Percentiles rank a stretch among this genome's conserved stretches.
Conservation (phyloP, 2,329 filamentous ascomycete genomes). For the Alternaria novae-zelandiae region DNA sequence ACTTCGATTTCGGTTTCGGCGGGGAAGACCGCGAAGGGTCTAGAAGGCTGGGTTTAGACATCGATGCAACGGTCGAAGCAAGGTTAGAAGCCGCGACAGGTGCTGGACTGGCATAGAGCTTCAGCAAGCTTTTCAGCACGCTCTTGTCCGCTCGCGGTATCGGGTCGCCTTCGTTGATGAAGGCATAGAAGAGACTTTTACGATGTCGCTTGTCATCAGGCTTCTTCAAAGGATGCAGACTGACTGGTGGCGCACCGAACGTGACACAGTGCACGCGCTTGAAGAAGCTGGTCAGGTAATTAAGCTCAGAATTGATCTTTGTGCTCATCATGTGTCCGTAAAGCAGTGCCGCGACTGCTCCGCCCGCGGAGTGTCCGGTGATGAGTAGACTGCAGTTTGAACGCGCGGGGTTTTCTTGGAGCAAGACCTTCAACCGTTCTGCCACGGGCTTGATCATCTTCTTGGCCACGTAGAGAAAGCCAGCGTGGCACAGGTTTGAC, state of each 20-base stretch:
- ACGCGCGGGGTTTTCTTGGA: constrained; percentile 74
- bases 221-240: constrained; percentile 70
- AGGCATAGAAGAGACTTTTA: constrained; percentile 78
- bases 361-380: constrained; percentile 86
- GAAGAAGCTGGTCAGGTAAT: constrained; percentile 71
- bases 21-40: constrained; percentile 6
- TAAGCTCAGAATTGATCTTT: constrained; percentile 71
- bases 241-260: constrained; percentile 83
- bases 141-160: constrained; percentile 77
- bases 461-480: constrained; percentile 77
- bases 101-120: constrained; percentile 69
- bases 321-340: constrained; percentile 80
- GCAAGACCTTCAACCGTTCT: constrained; percentile 69
- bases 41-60: constrained; percentile 36
- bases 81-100: constrained; percentile 47
- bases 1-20: constrained; percentile 22
- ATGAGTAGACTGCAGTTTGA: constrained; percentile 74
- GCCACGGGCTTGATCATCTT: constrained; percentile 79
- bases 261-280: constrained; percentile 83
- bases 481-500: constrained; percentile 79
- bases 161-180: constrained; percentile 87
- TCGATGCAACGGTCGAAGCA: constrained; percentile 23
- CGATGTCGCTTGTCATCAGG: constrained; percentile 54
- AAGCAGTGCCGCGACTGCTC: constrained; percentile 79
- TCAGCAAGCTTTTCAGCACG: constrained; percentile 75